Evolutionary conservation across 495 filamentous ascomycete genomes (phyloP).

Genomic region (Hypoxylon intermedium): DNA sequence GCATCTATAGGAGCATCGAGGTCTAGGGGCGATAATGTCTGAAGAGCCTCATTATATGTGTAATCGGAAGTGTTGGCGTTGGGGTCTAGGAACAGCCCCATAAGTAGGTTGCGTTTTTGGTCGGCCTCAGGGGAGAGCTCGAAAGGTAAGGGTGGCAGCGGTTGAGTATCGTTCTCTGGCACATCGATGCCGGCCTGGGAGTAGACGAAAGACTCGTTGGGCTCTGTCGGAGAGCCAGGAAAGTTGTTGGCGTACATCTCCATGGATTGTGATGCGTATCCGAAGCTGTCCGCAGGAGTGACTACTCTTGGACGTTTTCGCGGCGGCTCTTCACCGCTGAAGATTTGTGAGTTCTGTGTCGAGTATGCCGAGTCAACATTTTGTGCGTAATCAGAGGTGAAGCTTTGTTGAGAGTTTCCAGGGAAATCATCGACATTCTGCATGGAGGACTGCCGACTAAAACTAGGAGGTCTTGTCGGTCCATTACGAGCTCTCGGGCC

Average conservation of each 20-base stretch:
- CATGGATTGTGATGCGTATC: slow-evolving; percentile 58
- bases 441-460: slow-evolving; percentile 65
- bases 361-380: slow-evolving; percentile 56
- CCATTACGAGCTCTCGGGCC: slow-evolving; percentile 65
- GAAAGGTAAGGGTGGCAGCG: slow-evolving; percentile 72
- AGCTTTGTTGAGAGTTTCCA: slow-evolving; percentile 58
- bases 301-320: slow-evolving; percentile 72
- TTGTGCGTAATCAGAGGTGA: slow-evolving; percentile 54
- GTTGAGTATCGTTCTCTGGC: slow-evolving; percentile 59
- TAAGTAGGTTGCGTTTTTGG: slow-evolving; percentile 77
- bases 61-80: slow-evolving; percentile 67
- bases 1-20: slow-evolving; percentile 89
- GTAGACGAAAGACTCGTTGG: slow-evolving; percentile 83
- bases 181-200: slow-evolving; percentile 62
- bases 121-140: slow-evolving; percentile 71
- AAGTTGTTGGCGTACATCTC: slow-evolving; percentile 56
- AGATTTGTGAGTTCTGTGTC: slow-evolving; percentile 46
- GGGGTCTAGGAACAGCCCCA: slow-evolving; percentile 85
- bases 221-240: slow-evolving; percentile 77
- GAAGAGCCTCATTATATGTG: slow-evolving; percentile 52
- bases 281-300: slow-evolving; percentile 56
- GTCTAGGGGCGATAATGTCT: slow-evolving; percentile 74
- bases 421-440: slow-evolving; percentile 61
- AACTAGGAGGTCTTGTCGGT: slow-evolving; percentile 57
- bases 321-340: slow-evolving; percentile 77